A percentile compares a stretch with the other conserved stretches of the same genome.
These are phyloP conservation scores for Lotmaria passim DNA, from an alignment of 208 protist species.

Conservation along the genomic window DNA sequence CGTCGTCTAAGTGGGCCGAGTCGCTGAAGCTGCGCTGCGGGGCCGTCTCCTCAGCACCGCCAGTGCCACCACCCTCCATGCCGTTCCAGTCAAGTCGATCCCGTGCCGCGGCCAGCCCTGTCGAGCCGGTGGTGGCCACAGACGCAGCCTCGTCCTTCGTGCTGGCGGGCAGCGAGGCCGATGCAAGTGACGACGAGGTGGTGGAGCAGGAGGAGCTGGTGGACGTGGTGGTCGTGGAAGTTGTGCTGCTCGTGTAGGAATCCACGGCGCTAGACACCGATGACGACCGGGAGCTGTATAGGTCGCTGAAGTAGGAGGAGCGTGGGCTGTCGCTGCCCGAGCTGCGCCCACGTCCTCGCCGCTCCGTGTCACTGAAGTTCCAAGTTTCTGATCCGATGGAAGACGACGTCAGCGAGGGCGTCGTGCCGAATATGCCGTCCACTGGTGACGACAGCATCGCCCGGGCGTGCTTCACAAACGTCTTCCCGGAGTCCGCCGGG, in stretches of 20 bases:
- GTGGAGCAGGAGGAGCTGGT: too few species aligned
- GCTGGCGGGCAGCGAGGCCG: neutral
- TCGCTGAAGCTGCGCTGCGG: slow-evolving; percentile 21
- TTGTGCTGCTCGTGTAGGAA: neutral
- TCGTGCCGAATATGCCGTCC: neutral
- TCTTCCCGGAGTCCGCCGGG: slow-evolving; percentile 1
- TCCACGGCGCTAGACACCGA: neutral
- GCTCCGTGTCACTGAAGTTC: neutral
- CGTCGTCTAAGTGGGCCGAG: neutral
- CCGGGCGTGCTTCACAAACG: slow-evolving; percentile 10
- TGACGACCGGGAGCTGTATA: neutral
- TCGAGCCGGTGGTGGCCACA: neutral
- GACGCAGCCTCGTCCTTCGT: neutral
- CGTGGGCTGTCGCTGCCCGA: neutral
- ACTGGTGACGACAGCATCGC: slow-evolving; percentile 6
- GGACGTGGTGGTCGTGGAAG: neutral
- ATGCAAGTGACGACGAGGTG: neutral
- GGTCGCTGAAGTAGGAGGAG: neutral
- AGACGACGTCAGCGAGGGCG: slow-evolving; percentile 2
- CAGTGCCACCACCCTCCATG: neutral
- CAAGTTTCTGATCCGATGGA: slow-evolving; percentile 5
- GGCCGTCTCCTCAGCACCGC: neutral
- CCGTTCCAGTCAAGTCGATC: neutral
- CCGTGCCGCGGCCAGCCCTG: neutral
- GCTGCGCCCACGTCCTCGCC: neutral